Conservation (phyloP, 371 early-diverging fungal species). For the Choanephora cucurbitarum region DNA sequence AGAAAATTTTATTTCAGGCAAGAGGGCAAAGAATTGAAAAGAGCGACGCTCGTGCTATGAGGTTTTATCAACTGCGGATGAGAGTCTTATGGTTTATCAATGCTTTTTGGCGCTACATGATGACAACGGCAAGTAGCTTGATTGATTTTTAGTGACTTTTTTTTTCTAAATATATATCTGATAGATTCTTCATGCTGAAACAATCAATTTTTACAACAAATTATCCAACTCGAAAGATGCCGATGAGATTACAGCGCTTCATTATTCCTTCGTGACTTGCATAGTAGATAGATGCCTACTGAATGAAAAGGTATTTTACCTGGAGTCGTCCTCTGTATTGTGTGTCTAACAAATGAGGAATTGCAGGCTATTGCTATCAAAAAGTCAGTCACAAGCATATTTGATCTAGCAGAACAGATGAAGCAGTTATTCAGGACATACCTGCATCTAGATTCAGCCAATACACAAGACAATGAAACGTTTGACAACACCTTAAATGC, state of each 20-base stretch:
- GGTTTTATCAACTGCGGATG: conserved; percentile 45
- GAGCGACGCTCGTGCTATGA: conserved; percentile 11
- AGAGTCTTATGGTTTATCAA: conserved; percentile 55
- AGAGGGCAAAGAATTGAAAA: conserved; percentile 10
- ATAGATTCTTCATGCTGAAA: conserved; percentile 47
- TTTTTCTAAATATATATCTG: neutral
- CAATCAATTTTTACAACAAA: conserved; percentile 25
- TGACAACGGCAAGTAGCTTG: conserved; percentile 46
- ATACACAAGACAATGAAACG: neutral
- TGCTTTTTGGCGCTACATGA: conserved; percentile 48
- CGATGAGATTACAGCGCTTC: conserved; percentile 43
- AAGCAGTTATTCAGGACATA: conserved; percentile 12
- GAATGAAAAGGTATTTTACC: conserved; percentile 36
- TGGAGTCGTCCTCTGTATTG: neutral
- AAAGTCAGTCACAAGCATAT: conserved; percentile 33
- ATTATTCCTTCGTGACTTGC: conserved; percentile 32
- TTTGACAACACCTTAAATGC: conserved; percentile 16
- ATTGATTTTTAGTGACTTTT: conserved; percentile 1
- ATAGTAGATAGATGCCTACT: conserved; percentile 50
- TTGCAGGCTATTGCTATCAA: conserved; percentile 31
- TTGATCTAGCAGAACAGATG: conserved; percentile 40
- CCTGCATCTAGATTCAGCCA: neutral
- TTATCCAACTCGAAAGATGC: conserved; percentile 29
- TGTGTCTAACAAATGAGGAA: neutral
- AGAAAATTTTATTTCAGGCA: conserved; percentile 33